Base-by-base conservation (phyloP, 371 early-diverging fungal species). In the Rhizopus delemar region DNA sequence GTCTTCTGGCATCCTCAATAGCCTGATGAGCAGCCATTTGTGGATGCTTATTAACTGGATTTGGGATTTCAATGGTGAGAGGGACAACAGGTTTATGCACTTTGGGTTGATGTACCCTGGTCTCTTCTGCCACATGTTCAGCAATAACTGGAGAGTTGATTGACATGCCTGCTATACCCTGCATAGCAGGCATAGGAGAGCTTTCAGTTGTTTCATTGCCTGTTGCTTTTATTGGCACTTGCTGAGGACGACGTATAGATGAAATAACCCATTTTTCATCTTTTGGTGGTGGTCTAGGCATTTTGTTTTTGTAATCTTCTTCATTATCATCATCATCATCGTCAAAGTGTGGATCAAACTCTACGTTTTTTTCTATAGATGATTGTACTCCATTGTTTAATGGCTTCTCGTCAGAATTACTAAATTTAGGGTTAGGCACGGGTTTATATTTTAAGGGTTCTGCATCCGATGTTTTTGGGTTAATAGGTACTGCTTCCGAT, bases 251-350 rank as follows among this genome's bases (percentile, higher is more conserved):
- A 15, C 80, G 73, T 46, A 76, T 72, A 5, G 77, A 76, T 4
- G 77, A 76, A 58, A 79, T 79, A 3, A 79, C 68, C 80, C 80
- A 79, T 68, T 76, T 79, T 45, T 79, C 80, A 45, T 71, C 74
- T 41, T 70, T 74, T 13, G 80, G 69, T 9, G 75, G 74, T 8
- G 66, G 63, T 35, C 60, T 33, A 46, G 71, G 71, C 33, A 63
- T 63, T 36, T 45, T 22, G 8, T 39, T 54, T 9, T 59, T 54
- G 15, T 59, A 59, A 34, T 54, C 54, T 28, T 51, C 46, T 12
- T 59, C 63, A 8, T 65, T 65, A 0, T 59, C 65, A 12, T 60
- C 66, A 8, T 65, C 65, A 2, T 68, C 62, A 1, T 63, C 53
- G 12, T 62, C 29, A 4, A 43, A 15, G 1, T 48, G 7, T 6